Evolutionary conservation across 306 rosid species (phyloP).

Genomic region (Sophora flavescens): DNA sequence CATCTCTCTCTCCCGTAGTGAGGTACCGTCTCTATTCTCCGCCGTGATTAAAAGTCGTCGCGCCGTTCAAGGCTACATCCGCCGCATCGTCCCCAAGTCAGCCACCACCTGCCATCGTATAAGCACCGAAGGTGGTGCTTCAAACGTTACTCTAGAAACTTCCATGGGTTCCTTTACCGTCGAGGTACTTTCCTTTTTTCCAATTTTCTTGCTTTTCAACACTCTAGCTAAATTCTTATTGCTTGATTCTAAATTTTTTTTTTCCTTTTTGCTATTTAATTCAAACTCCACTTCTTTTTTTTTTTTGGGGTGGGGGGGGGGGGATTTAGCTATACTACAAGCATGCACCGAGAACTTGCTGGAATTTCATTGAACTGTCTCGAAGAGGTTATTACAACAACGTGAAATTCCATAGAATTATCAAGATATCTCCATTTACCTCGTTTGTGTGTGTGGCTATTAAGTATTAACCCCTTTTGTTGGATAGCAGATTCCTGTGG

Average conservation of each 20-base stretch:
- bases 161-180: conserved; percentile 95
- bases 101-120: too few relatives aligned
- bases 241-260: background rate
- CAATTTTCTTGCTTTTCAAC: background rate
- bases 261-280: background rate
- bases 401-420: conserved; percentile 93
- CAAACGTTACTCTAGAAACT: conserved; percentile 93
- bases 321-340: conserved; percentile 82
- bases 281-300: background rate
- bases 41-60: too few relatives aligned
- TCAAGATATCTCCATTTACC: conserved; percentile 65
- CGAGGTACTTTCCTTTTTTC: conserved; percentile 61
- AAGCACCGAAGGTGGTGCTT: conserved; percentile 85
- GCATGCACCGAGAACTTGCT: conserved; percentile 93
- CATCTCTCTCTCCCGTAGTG: too few relatives aligned
- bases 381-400: conserved; percentile 92
- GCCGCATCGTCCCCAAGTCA: too few relatives aligned
- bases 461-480: background rate
- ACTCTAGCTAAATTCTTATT: too few relatives aligned
- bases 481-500: conserved; percentile 11
- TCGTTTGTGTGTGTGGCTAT: background rate
- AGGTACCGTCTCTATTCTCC: too few relatives aligned
- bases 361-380: conserved; percentile 95
- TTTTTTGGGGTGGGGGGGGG: too few relatives aligned
- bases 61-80: too few relatives aligned